A percentile compares a stretch with the other conserved stretches of the same genome.
Evolutionary conservation across 495 filamentous ascomycete genomes (phyloP).

Genomic region (Thermothielavioides terrestris): DNA sequence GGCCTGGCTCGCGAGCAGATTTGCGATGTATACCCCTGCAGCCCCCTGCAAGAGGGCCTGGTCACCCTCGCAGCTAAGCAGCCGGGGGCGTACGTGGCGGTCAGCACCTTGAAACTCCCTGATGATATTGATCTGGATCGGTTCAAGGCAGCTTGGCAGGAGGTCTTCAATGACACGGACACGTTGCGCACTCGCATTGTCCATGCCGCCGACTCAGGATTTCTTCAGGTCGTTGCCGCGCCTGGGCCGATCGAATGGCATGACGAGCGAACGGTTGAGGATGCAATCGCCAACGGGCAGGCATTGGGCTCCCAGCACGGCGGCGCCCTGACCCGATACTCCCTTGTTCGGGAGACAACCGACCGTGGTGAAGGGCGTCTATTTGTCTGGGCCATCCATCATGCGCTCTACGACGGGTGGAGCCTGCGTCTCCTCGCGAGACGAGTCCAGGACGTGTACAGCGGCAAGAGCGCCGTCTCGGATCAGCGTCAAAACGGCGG

Average conservation of each 20-base stretch:
- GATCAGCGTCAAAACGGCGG: not conserved
- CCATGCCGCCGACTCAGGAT: constrained; percentile 7
- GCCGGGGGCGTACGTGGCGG: constrained; percentile 32
- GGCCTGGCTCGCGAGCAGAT: constrained; percentile 28
- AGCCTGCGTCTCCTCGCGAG: constrained; percentile 41
- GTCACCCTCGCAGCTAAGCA: constrained; percentile 36
- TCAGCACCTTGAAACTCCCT: constrained; percentile 37
- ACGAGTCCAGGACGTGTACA: constrained; percentile 31
- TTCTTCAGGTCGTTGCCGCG: constrained; percentile 16
- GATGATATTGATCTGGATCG: constrained; percentile 29
- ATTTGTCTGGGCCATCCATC: constrained; percentile 54
- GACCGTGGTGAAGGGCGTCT: not conserved
- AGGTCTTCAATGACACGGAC: constrained; percentile 45
- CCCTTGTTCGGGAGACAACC: constrained; percentile 9
- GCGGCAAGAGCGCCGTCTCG: not conserved
- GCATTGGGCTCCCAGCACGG: constrained; percentile 15
- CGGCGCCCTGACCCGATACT: constrained; percentile 15
- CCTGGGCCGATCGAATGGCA: constrained; percentile 13
- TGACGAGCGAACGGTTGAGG: constrained; percentile 8
- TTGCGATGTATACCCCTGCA: constrained; percentile 54
- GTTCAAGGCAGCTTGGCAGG: constrained; percentile 43
- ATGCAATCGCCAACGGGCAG: constrained; percentile 11
- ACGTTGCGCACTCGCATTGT: constrained; percentile 64
- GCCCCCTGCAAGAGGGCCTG: constrained; percentile 45
- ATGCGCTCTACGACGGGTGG: constrained; percentile 61